Evolutionary conservation across 192 early-diverging fungal species (phyloP).

Genomic region (Chytriomyces sp.): DNA sequence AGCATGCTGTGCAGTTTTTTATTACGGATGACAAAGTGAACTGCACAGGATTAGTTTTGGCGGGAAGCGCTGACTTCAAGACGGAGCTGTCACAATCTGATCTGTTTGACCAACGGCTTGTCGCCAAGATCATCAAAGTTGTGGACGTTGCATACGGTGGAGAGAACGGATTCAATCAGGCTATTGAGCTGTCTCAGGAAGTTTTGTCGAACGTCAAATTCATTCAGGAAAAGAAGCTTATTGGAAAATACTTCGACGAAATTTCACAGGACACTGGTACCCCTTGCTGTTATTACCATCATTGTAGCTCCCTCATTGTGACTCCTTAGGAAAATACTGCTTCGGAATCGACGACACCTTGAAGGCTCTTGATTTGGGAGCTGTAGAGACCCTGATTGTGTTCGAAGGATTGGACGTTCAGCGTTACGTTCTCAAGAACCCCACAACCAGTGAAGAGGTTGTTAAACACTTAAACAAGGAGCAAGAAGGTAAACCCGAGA

Average conservation of each 20-base stretch:
- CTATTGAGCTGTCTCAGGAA: conserved; percentile 91
- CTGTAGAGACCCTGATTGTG: conserved; percentile 98
- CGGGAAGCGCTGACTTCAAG: conserved; percentile 99
- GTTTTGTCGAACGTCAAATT: conserved; percentile 96
- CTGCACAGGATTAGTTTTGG: conserved; percentile 85
- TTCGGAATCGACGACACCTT: conserved; percentile 96
- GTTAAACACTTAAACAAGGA: conserved; percentile 78
- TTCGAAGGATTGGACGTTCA: conserved; percentile 91
- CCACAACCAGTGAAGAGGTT: conserved; percentile 64
- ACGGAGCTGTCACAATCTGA: conserved; percentile 93
- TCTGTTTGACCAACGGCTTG: conserved; percentile 91
- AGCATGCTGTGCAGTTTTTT: conserved; percentile 93
- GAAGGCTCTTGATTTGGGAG: conserved; percentile 93
- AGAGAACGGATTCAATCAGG: conserved; percentile 98
- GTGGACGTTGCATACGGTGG: conserved; percentile 99
- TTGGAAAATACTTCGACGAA: conserved; percentile 94
- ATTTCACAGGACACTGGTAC: conserved; percentile 85
- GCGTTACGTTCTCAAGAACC: conserved; percentile 79
- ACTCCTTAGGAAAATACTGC: conserved; percentile 56
- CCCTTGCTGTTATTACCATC: not conserved
- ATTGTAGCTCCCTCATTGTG: not conserved
- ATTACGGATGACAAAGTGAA: conserved; percentile 92
- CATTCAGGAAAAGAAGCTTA: conserved; percentile 98
- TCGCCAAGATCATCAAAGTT: conserved; percentile 85
- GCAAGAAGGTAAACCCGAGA: conserved; percentile 78